These are phyloP conservation scores for Acanthamoeba quina DNA, from an alignment of 208 protist genomes.

Conservation along the genomic window DNA sequence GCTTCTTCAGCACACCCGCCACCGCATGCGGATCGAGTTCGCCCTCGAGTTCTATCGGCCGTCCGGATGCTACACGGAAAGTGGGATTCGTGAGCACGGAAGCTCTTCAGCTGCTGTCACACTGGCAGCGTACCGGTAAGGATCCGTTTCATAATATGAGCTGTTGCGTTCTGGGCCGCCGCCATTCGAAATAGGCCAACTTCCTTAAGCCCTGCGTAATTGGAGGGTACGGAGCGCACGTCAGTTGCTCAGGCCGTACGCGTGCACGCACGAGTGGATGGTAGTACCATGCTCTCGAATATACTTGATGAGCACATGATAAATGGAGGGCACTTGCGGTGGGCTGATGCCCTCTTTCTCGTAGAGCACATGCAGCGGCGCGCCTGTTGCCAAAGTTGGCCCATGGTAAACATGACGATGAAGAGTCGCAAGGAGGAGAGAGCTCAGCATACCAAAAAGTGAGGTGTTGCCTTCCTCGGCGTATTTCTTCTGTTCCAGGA, in stretches of 20 bases:
- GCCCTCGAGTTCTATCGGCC: conserved; percentile 41
- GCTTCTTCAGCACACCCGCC: conserved; percentile 58
- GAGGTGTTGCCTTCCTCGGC: conserved; percentile 18
- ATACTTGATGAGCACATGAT: conserved; percentile 23
- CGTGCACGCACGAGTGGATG: not conserved
- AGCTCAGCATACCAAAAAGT: not conserved
- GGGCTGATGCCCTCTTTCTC: conserved; percentile 44
- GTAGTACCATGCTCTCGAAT: not conserved
- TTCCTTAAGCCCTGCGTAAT: conserved; percentile 14
- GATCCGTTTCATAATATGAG: conserved; percentile 31
- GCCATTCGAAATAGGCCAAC: conserved; percentile 67
- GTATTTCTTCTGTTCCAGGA: conserved; percentile 50
- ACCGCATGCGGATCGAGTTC: conserved; percentile 32
- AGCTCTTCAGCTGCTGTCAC: not conserved
- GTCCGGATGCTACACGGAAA: not conserved
- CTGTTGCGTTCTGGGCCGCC: not conserved
- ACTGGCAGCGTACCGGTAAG: not conserved
- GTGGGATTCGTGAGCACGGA: not conserved
- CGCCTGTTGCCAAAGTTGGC: not conserved
- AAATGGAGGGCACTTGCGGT: conserved; percentile 16
- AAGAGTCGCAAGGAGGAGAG: not conserved
- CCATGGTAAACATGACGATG: not conserved
- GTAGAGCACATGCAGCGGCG: conserved; percentile 18
- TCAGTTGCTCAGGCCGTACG: not conserved
- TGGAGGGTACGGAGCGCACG: not conserved